Base-by-base conservation (phyloP, 305 asterid genomes). In the Caryopteris hybrid region DNA sequence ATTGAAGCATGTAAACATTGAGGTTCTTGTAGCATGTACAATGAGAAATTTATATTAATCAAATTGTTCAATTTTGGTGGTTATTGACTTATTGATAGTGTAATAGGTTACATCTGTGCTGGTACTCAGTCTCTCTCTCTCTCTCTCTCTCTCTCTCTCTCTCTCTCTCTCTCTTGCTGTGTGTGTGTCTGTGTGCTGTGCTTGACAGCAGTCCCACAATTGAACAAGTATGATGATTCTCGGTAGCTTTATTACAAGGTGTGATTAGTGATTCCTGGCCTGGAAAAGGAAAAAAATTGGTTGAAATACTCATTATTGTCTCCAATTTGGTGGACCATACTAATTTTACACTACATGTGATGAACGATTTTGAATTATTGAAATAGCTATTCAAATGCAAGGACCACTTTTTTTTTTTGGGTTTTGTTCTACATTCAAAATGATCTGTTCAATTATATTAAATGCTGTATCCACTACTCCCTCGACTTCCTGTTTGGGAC, bases 321-420 rank as follows among this genome's bases (percentile, higher is more conserved):
- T 65, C 70, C 74, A 75, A 64, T 68, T 68, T 68, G 73, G 80
- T 76, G 79, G 77, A 64, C 75, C 74, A 70, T 70, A 52, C 17
- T 64, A 56, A 41, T 65, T 41, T 56, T 70, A 50, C 69, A 50
- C 60, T 27, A 13, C 80, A 70, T 70, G 80, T 76, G 76, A 76
- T 61, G 53, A 34, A 55, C 39, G 41, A 64, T 73, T 60, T 70
- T 69, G 73, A 76, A 59, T 76, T 71, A 66, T 76, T 76, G 77
- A 71, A 39, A 29, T 79, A 69, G 78, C 56, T 9, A 68, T 79
- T 27, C 61, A 33, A 23, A 60, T 70, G 23, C 39, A 8, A 51
- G 82, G 79, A 73, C 79, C 82, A 78, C 77, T 47, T 56, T 71
- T 43, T 27, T 23, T 22, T 7, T 59, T 62, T 31, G 25, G 21